phyloP scores from a whole-genome alignment of 164 flowering plant genomes.

The Dillenia turbinata region DNA sequence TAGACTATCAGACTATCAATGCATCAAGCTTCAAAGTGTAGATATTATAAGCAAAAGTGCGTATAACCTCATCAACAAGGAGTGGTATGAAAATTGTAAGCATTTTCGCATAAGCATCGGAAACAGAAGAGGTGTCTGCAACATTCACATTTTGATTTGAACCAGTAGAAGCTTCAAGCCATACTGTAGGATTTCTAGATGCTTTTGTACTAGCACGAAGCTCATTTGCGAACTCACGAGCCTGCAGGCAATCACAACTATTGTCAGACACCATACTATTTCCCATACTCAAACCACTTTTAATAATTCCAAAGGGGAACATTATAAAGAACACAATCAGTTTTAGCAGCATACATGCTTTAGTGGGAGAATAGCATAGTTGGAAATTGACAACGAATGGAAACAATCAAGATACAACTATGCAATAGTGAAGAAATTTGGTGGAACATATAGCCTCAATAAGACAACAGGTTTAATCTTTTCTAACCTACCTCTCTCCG shows the following conservation, averaged over 20 bases:
- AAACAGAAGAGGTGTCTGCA: conserved; percentile 87
- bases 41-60: background rate
- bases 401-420: too few species aligned
- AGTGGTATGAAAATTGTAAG: conserved; percentile 92
- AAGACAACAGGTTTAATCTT: background rate
- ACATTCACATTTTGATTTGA: conserved; percentile 57
- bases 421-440: too few species aligned
- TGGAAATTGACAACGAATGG: too few species aligned
- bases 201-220: conserved; percentile 98
- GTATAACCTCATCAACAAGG: conserved; percentile 91
- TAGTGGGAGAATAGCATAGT: too few species aligned
- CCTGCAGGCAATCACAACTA: conserved; percentile 41
- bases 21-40: background rate
- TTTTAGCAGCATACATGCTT: too few species aligned
- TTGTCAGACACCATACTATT: conserved; percentile 4
- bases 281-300: background rate
- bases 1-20: background rate
- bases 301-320: too few species aligned
- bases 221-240: conserved; percentile 99
- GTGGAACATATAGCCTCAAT: background rate
- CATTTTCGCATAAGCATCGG: conserved; percentile 96
- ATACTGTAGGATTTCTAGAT: conserved; percentile 78
- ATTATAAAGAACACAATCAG: too few species aligned
- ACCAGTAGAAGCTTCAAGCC: conserved; percentile 92
- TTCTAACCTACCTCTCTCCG: conserved; percentile 98